phyloP scores from a whole-genome alignment of 768 basidiomycete genomes.

The Boletus coccyginus region DNA sequence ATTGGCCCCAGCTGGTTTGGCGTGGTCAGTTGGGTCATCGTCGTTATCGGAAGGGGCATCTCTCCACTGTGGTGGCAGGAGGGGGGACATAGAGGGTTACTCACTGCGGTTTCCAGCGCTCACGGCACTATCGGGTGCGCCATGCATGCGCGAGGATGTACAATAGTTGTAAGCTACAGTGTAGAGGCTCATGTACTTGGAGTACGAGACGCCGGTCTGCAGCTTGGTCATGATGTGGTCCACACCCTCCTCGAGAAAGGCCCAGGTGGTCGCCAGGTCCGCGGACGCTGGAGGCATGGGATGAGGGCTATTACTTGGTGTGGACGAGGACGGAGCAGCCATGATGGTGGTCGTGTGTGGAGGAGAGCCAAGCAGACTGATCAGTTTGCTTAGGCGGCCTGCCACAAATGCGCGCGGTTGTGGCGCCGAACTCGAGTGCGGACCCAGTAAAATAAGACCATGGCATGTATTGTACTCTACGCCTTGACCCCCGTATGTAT shows the following conservation, averaged over 20 bases:
- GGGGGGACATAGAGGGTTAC: constrained; percentile 25
- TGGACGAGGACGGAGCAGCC: constrained; percentile 30
- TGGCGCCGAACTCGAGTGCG: constrained; percentile 24
- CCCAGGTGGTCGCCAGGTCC: constrained; percentile 84
- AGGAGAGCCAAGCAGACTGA: constrained; percentile 6
- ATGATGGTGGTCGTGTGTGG: constrained; percentile 32
- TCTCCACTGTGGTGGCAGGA: constrained; percentile 18
- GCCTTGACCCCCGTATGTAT: constrained; percentile 81
- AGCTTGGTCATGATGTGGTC: constrained; percentile 93
- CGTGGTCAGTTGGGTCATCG: constrained; percentile 16
- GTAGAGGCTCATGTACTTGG: constrained; percentile 85
- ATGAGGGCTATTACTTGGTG: constrained; percentile 32
- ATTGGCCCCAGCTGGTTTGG: constrained; percentile 74
- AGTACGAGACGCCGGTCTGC: constrained; percentile 85
- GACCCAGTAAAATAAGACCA: background rate
- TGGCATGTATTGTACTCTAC: background rate
- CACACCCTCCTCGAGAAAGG: constrained; percentile 79
- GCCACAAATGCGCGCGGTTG: constrained; percentile 25
- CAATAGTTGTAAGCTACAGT: constrained; percentile 99
- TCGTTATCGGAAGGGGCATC: constrained; percentile 25
- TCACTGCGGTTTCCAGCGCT: constrained; percentile 53
- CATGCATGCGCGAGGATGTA: constrained; percentile 80
- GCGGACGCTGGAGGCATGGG: constrained; percentile 65
- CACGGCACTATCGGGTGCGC: constrained; percentile 35
- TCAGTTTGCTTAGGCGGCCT: constrained; percentile 13